These are phyloP conservation scores for Aspergillus novoparasiticus DNA, from an alignment of 2,329 filamentous ascomycete genomes.

Conservation along the genomic window DNA sequence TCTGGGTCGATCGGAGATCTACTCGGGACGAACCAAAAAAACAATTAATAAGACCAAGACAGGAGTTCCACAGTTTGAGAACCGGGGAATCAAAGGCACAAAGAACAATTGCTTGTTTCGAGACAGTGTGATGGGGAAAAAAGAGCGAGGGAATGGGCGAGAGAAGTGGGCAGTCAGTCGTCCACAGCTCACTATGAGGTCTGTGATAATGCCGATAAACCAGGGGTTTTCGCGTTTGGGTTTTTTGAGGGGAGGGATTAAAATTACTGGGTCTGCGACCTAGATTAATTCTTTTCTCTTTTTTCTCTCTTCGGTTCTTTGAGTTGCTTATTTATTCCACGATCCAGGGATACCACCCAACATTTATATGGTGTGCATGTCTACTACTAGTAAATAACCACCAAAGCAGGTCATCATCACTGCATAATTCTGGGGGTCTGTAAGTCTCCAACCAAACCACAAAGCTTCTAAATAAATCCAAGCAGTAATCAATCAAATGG, in stretches of 20 bases:
- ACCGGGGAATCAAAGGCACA: not conserved
- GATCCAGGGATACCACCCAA: not conserved
- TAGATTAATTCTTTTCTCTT: not conserved
- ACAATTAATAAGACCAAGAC: not conserved
- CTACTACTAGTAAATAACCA: not conserved
- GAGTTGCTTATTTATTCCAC: not conserved
- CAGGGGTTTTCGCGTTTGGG: not conserved
- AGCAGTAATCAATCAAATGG: not conserved
- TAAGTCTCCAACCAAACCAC: not conserved
- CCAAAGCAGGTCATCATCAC: not conserved
- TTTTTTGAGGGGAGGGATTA: not conserved
- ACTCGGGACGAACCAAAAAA: constrained; percentile 27
- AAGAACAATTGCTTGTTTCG: not conserved
- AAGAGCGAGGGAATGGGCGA: not conserved
- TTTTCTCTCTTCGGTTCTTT: not conserved
- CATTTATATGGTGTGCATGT: not conserved
- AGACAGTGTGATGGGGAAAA: not conserved
- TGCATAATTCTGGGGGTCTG: not conserved
- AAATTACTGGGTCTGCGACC: not conserved
- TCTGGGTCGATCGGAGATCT: constrained; percentile 34
- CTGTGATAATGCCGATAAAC: constrained; percentile 1
- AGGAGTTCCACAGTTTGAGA: not conserved
- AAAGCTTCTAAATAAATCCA: constrained; percentile 1
- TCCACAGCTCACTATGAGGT: not conserved
- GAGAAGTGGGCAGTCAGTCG: not conserved